Evolutionary conservation across 805 yeast genomes (phyloP).

Genomic region (Wickerhamiella galacta): DNA sequence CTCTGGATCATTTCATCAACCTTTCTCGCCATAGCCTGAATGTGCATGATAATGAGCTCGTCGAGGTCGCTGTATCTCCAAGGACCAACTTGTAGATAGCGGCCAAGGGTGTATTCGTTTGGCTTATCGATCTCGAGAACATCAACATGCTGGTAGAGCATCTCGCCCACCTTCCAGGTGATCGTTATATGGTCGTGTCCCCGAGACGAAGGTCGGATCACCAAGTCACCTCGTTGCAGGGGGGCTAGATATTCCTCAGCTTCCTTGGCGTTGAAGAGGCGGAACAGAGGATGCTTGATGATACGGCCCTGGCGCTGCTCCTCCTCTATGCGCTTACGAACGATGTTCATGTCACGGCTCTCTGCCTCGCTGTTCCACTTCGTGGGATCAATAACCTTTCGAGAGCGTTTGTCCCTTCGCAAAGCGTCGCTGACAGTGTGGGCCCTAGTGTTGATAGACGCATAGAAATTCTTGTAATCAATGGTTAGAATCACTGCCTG

Average conservation of each 20-base stretch:
- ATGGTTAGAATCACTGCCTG: constrained; percentile 63
- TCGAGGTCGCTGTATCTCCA: constrained; percentile 73
- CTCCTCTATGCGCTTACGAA: constrained; percentile 46
- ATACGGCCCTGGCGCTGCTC: constrained; percentile 58
- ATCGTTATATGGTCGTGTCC: constrained; percentile 80
- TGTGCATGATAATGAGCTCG: constrained; percentile 75
- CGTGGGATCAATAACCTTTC: constrained; percentile 32
- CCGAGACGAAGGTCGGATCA: constrained; percentile 83
- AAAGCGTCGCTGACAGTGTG: constrained; percentile 44
- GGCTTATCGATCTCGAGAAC: constrained; percentile 59
- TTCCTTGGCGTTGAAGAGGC: constrained; percentile 63
- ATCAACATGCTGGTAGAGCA: constrained; percentile 79
- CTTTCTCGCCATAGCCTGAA: constrained; percentile 66
- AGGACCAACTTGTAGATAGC: constrained; percentile 45
- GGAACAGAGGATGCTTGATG: constrained; percentile 82
- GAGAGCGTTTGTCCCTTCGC: constrained; percentile 18
- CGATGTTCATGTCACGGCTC: constrained; percentile 48
- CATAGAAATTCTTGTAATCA: constrained; percentile 58
- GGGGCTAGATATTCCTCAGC: constrained; percentile 91
- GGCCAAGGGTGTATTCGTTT: constrained; percentile 45
- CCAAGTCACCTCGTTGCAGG: constrained; percentile 76
- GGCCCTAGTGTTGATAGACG: constrained; percentile 53
- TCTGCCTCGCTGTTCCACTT: constrained; percentile 65
- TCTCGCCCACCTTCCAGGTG: constrained; percentile 92
- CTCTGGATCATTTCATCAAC: constrained; percentile 71